Evolutionary conservation across 345 rosid species (phyloP), one percentile per base, ranked within the genome.

Genomic region (Odontarrhena argentea): DNA sequence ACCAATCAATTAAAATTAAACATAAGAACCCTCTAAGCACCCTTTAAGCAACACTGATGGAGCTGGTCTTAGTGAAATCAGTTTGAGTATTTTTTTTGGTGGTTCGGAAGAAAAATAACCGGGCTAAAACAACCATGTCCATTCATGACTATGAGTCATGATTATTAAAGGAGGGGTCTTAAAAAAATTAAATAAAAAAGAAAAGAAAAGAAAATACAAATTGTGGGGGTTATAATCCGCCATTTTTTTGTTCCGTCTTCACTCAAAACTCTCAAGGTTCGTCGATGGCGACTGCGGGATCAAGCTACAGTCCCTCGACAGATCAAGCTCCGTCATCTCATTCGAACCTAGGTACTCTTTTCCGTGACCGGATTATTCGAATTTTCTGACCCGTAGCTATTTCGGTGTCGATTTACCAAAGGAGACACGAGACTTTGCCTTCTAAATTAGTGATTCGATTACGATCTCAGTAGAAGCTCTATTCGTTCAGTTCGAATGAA

Each of bases 221-320:
- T 18, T 18, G 22, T 18, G 22, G 22, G 22, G 22, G 22, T 18
- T 18, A 18, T 18, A 18, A 9, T 69, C 61, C 61, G 61, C 55
- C 61, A 61, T 6, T 10, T 30, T 50, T 30, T 50, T 18, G 11
- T 3, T 11, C 7, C 35, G 45, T 37, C 65, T 70, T 56, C 41
- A 1, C 36, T 32, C 1, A 22, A 61, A 48, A 49, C 30, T 64
- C 44, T 55, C 22, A 57, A 46, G 64, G 42, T 49, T 72, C 54
- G 60, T 24, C 54, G 24, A 72, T 65, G 76, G 65, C 76, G 70
- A 48, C 64, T 49, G 36, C 53, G 36, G 60, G 70, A 56, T 72
- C 76, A 55, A 72, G 76, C 65, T 49, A 49, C 60, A 64, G 59
- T 57, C 51, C 28, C 10, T 55, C 76, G 22, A 48, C 59, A 30